A percentile compares a stretch with the other conserved stretches of the same genome.
phyloP scores from a whole-genome alignment of 768 basidiomycete species.

The Trametes meyenii region DNA sequence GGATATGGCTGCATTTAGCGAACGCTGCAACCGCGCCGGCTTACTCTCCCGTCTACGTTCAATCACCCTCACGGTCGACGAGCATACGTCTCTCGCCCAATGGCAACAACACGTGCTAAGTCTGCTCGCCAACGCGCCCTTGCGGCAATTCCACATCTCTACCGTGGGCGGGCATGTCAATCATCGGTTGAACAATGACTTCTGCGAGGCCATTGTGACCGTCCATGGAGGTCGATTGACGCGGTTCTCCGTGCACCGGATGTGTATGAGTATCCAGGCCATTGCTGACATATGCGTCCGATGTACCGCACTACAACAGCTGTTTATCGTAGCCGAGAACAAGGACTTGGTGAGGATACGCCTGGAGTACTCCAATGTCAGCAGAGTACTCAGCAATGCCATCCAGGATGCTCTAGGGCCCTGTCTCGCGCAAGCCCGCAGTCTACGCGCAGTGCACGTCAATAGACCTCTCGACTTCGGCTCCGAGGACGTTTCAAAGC shows the following conservation, averaged over 20 bases:
- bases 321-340: slow-evolving; percentile 62
- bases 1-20: slow-evolving; percentile 56
- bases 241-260: slow-evolving; percentile 65
- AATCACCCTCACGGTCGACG: slow-evolving; percentile 54
- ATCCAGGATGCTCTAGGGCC: slow-evolving; percentile 44
- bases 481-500: slow-evolving; percentile 23
- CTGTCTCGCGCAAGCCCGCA: slow-evolving; percentile 47
- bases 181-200: slow-evolving; percentile 41
- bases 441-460: slow-evolving; percentile 62
- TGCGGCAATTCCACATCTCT: slow-evolving; percentile 65
- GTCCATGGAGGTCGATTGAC: slow-evolving; percentile 54
- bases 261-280: slow-evolving; percentile 53
- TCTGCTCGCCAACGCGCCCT: slow-evolving; percentile 35
- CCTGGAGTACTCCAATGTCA: not conserved
- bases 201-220: slow-evolving; percentile 54
- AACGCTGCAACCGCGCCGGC: slow-evolving; percentile 37
- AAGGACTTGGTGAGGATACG: slow-evolving; percentile 45
- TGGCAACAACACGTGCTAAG: slow-evolving; percentile 24
- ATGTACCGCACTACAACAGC: slow-evolving; percentile 57
- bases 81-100: slow-evolving; percentile 16
- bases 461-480: slow-evolving; percentile 42
- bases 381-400: not conserved
- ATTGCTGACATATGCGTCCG: slow-evolving; percentile 56
- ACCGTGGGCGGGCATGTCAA: slow-evolving; percentile 43
- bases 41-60: slow-evolving; percentile 51